phyloP scores from a whole-genome alignment of 345 rosid genomes.

The Sonneratia caseolaris region DNA sequence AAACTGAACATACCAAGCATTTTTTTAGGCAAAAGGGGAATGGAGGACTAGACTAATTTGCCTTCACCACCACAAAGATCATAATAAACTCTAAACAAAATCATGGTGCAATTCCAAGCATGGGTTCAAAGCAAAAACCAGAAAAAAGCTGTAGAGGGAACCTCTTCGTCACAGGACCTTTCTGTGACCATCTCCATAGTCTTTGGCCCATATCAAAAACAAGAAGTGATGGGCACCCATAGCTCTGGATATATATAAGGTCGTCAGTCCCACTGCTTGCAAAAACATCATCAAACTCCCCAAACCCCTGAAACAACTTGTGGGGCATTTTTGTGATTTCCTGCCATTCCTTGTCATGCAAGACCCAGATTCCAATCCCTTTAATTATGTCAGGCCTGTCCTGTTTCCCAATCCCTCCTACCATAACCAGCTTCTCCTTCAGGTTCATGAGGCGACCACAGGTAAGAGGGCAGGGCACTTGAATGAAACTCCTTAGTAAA shows the following conservation, averaged over 20 bases:
- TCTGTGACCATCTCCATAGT: conserved; percentile 84
- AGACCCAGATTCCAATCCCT: conserved; percentile 89
- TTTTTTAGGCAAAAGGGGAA: no score
- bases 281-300: conserved; percentile 92
- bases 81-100: no score
- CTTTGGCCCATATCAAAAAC: conserved; percentile 50
- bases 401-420: conserved; percentile 90
- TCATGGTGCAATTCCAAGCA: conserved; percentile 70
- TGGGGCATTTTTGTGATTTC: conserved; percentile 85
- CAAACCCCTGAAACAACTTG: conserved; percentile 79
- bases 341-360: conserved; percentile 58
- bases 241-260: conserved; percentile 79
- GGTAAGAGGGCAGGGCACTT: conserved; percentile 75
- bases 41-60: no score
- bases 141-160: conserved; percentile 96
- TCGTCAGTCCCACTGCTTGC: conserved; percentile 80
- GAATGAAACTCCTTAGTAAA: conserved; percentile 39
- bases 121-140: conserved; percentile 90
- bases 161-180: conserved; percentile 75
- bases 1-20: no score
- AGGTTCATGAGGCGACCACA: conserved; percentile 91
- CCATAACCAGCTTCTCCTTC: conserved; percentile 76
- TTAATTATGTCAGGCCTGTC: conserved; percentile 83
- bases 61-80: no score
- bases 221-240: conserved; percentile 71